phyloP scores from a whole-genome alignment of 139 green algal genomes.

The Chlorella sorokiniana region DNA sequence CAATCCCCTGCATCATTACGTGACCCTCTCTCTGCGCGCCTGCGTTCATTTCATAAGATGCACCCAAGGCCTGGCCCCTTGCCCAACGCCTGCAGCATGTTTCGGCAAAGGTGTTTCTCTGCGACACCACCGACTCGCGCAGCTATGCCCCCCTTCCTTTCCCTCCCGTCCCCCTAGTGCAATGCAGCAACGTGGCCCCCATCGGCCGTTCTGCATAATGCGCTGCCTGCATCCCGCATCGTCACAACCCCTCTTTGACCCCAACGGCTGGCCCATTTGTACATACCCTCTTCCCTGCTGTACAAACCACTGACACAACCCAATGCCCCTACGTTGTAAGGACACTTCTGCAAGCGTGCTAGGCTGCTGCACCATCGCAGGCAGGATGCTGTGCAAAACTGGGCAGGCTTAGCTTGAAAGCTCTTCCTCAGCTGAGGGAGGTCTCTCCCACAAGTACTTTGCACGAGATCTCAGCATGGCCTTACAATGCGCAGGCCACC shows the following conservation, averaged over 20 bases:
- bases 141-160: background rate
- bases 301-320: background rate
- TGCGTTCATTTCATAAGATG: too few species aligned
- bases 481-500: too few species aligned
- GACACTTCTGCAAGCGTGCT: too few species aligned
- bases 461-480: too few species aligned
- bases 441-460: too few species aligned
- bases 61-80: too few species aligned
- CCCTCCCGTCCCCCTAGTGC: background rate
- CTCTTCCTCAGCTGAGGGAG: too few species aligned
- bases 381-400: background rate
- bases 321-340: too few species aligned
- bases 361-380: too few species aligned
- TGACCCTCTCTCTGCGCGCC: too few species aligned
- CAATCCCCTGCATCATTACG: too few species aligned
- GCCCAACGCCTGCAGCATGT: background rate
- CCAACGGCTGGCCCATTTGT: background rate
- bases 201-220: background rate
- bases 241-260: background rate
- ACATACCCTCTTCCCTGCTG: background rate
- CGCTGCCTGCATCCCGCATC: background rate
- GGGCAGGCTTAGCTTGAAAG: background rate
- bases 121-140: too few species aligned
- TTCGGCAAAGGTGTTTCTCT: background rate
- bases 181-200: conserved; percentile 1